These are phyloP conservation scores for Paraleonurus japonicus DNA, from an alignment of 257 asterid species.

Conservation along the genomic window DNA sequence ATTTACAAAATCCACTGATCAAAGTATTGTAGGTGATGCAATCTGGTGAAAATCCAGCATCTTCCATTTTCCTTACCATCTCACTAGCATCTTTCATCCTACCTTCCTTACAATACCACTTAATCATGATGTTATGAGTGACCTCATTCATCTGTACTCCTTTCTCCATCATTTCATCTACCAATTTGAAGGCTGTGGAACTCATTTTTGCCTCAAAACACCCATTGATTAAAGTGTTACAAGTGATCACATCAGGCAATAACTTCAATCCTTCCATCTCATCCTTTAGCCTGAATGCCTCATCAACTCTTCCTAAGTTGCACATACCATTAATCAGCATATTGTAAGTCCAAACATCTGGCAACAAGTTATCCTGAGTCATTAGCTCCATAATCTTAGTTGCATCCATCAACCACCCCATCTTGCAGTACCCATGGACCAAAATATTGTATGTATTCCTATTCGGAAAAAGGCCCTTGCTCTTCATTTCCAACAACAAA, in stretches of 20 bases:
- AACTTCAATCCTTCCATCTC: constrained; percentile 66
- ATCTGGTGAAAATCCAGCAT: constrained; percentile 58
- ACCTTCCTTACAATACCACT: constrained; percentile 78
- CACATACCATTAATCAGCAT: constrained; percentile 71
- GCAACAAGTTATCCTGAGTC: constrained; percentile 54
- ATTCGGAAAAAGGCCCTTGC: constrained; percentile 57
- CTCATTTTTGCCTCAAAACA: constrained; percentile 49
- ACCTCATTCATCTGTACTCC: constrained; percentile 54
- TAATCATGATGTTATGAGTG: constrained; percentile 70
- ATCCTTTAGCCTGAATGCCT: constrained; percentile 60
- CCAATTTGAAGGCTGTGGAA: constrained; percentile 47
- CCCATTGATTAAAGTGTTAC: constrained; percentile 73
- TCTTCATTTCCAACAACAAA: constrained; percentile 69
- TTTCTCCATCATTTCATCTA: constrained; percentile 63
- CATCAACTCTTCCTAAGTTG: constrained; percentile 53
- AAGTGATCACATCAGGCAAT: constrained; percentile 74
- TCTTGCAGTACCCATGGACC: constrained; percentile 71
- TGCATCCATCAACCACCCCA: constrained; percentile 83
- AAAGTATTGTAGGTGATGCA: constrained; percentile 72
- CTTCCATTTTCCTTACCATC: constrained; percentile 53
- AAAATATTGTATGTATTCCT: constrained; percentile 64
- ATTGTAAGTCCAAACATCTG: constrained; percentile 76
- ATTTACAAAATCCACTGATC: constrained; percentile 59
- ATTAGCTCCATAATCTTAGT: constrained; percentile 63
- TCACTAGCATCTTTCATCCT: constrained; percentile 64